Conservation (phyloP, 108 stramenopile species). For the Craspedostauros australis region DNA sequence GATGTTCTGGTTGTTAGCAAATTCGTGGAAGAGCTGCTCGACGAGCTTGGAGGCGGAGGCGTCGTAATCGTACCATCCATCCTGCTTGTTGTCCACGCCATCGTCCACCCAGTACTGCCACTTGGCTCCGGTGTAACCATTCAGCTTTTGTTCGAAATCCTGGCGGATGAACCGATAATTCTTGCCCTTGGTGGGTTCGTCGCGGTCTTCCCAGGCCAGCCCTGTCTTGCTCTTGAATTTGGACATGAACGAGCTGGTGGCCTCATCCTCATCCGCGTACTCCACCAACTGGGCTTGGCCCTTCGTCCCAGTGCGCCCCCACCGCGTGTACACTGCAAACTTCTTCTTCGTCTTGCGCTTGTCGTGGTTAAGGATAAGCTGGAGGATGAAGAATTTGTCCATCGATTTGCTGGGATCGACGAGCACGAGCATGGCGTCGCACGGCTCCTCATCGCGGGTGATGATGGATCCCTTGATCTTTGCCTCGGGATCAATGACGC, state of each 20-base stretch:
- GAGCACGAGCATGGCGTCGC: conserved; percentile 27
- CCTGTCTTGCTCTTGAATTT: conserved; percentile 38
- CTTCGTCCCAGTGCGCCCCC: conserved; percentile 43
- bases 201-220: conserved; percentile 26
- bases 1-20: conserved; percentile 17
- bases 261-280: conserved; percentile 12
- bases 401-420: conserved; percentile 36
- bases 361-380: conserved; percentile 42
- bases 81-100: conserved; percentile 33
- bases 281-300: conserved; percentile 17
- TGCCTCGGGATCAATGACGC: conserved; percentile 13
- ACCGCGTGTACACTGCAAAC: conserved; percentile 28
- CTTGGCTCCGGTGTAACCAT: neutral
- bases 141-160: conserved; percentile 8
- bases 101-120: conserved; percentile 49
- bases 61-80: conserved; percentile 48
- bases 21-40: conserved; percentile 23
- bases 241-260: conserved; percentile 7
- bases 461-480: conserved; percentile 2
- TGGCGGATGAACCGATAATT: conserved; percentile 23
- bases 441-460: neutral
- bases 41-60: conserved; percentile 11
- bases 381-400: conserved; percentile 35
- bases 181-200: conserved; percentile 13
- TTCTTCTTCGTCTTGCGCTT: neutral